Evolutionary conservation across 1,284 basidiomycete genomes (phyloP).

Genomic region (Sutorius eximius): DNA sequence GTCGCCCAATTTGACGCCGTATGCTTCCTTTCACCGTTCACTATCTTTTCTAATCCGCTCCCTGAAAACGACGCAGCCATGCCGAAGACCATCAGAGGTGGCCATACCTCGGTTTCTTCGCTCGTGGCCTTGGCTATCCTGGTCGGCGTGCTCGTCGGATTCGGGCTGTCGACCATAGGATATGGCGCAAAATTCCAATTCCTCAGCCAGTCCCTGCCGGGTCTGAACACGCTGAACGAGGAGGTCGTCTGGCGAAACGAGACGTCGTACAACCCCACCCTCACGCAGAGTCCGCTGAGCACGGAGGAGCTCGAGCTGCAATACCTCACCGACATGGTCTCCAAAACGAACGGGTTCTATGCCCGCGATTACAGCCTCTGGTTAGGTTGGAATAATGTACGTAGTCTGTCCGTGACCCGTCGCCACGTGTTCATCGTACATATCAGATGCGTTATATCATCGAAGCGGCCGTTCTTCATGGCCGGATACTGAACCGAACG

Average conservation of each 20-base stretch:
- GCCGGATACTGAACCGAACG: slow-evolving; percentile 38
- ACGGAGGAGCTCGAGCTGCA: slow-evolving; percentile 13
- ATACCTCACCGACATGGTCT: slow-evolving; percentile 24
- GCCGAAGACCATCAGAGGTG: slow-evolving; percentile 2
- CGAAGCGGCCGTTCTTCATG: slow-evolving; percentile 41
- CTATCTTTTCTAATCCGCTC: not conserved
- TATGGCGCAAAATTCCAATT: slow-evolving; percentile 20
- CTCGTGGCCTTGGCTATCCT: slow-evolving; percentile 25
- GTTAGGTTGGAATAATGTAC: slow-evolving; percentile 38
- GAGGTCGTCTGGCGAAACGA: slow-evolving; percentile 23
- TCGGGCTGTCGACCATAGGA: slow-evolving; percentile 23
- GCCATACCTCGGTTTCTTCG: not conserved
- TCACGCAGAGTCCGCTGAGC: not conserved
- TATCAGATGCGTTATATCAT: slow-evolving; percentile 41
- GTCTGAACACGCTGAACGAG: slow-evolving; percentile 9
- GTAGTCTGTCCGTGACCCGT: not conserved
- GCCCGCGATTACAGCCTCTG: slow-evolving; percentile 37
- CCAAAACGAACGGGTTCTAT: slow-evolving; percentile 35
- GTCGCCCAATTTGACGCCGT: not conserved
- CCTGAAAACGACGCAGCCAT: slow-evolving; percentile 5
- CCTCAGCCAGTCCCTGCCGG: slow-evolving; percentile 19
- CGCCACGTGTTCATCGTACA: not conserved
- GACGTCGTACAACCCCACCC: not conserved
- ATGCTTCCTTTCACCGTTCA: not conserved
- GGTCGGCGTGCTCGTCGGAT: slow-evolving; percentile 27